These are phyloP conservation scores for Scenedesmus sp. DNA, from an alignment of 163 green algal genomes.

Conservation along the genomic window DNA sequence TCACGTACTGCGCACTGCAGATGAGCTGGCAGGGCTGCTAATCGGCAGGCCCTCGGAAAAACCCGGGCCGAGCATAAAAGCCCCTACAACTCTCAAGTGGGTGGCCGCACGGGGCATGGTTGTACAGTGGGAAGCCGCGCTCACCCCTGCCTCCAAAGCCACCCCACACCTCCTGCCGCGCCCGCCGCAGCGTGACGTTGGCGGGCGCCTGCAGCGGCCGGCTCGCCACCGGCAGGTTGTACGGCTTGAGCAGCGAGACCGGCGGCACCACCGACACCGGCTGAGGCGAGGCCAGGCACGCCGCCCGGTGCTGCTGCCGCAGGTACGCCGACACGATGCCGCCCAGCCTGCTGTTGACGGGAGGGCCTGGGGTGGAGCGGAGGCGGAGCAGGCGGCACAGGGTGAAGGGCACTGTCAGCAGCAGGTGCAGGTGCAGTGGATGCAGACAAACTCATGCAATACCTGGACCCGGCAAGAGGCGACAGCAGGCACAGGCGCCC, in stretches of 20 bases:
- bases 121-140: no score
- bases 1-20: no score
- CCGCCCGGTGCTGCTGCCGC: constrained; percentile 78
- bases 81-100: no score
- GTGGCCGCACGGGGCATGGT: no score
- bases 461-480: no score
- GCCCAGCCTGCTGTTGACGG: constrained; percentile 64
- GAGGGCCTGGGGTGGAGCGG: constrained; percentile 35
- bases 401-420: not conserved
- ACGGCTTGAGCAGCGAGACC: constrained; percentile 76
- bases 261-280: constrained; percentile 78
- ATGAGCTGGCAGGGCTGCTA: no score
- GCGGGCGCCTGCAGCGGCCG: constrained; percentile 68
- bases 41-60: no score
- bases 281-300: constrained; percentile 60
- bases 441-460: not conserved
- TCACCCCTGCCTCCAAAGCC: not conserved
- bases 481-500: no score
- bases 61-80: no score
- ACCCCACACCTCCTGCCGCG: constrained; percentile 57
- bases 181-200: constrained; percentile 57
- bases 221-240: constrained; percentile 69
- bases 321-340: constrained; percentile 80
- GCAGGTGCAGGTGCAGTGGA: not conserved
- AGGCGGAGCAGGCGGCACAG: not conserved